Evolutionary conservation across 805 yeast species (phyloP).

Genomic region (Sugiyamaella floridensis): DNA sequence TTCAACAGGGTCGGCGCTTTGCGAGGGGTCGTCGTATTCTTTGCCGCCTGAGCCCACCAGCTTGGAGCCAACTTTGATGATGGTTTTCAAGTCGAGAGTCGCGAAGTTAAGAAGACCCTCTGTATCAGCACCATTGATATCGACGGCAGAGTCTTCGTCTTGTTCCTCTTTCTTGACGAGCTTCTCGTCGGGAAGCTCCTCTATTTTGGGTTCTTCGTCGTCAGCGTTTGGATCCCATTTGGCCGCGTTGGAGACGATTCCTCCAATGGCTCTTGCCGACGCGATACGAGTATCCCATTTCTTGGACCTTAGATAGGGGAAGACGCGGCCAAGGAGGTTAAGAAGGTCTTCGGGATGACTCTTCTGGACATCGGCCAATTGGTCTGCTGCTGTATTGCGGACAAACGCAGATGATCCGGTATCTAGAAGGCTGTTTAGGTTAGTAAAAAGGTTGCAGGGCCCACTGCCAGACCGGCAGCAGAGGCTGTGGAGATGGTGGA

Average conservation of each 20-base stretch:
- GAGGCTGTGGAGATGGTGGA: too few species aligned
- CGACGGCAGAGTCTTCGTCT: constrained; percentile 28
- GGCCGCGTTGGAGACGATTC: constrained; percentile 71
- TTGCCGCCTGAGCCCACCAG: constrained; percentile 60
- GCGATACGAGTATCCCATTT: constrained; percentile 97
- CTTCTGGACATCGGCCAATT: constrained; percentile 85
- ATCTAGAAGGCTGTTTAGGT: constrained; percentile 45
- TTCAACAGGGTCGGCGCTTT: constrained; percentile 38
- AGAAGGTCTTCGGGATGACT: constrained; percentile 91
- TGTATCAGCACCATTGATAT: constrained; percentile 23
- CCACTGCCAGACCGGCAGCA: too few species aligned
- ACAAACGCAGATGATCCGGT: constrained; percentile 93
- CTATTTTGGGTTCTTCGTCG: constrained; percentile 20
- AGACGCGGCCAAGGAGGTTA: constrained; percentile 76
- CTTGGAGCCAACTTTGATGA: constrained; percentile 37
- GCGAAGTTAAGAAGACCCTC: constrained; percentile 28
- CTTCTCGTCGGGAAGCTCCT: constrained; percentile 2
- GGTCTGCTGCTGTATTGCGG: constrained; percentile 95
- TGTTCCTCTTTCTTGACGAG: constrained; percentile 26
- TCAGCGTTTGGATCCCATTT: constrained; percentile 76
- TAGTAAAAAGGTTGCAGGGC: not conserved
- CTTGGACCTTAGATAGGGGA: constrained; percentile 73
- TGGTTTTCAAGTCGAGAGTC: constrained; percentile 31
- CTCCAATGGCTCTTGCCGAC: constrained; percentile 92
- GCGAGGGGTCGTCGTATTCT: constrained; percentile 35